phyloP scores from a whole-genome alignment of 2,329 filamentous ascomycete genomes.

The Zymoseptoria brevis region DNA sequence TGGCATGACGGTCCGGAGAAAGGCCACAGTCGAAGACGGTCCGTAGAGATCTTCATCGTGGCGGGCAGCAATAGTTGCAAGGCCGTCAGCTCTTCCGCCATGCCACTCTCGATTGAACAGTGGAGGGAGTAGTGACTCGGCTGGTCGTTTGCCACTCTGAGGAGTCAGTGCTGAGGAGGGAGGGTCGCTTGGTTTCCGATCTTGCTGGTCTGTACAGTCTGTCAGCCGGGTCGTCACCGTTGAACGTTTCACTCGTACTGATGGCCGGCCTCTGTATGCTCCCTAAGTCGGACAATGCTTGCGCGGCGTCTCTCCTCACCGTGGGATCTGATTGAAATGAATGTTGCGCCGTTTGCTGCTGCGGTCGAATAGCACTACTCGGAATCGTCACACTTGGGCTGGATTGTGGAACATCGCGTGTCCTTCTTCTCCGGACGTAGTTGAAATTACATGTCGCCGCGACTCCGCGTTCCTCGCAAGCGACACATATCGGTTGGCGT shows the following conservation, averaged over 20 bases:
- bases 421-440: conserved; percentile 14
- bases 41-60: conserved; percentile 17
- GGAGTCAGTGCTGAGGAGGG: not conserved
- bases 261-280: not conserved
- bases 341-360: conserved; percentile 1
- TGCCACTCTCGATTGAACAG: conserved; percentile 3
- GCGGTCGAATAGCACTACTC: conserved; percentile 1
- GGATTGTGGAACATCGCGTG: conserved; percentile 1
- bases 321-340: conserved; percentile 9
- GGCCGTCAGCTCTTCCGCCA: conserved; percentile 13
- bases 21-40: conserved; percentile 21
- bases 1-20: conserved; percentile 18
- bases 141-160: not conserved
- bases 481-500: conserved; percentile 15
- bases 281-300: conserved; percentile 13
- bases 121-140: not conserved
- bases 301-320: conserved; percentile 12
- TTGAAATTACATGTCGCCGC: conserved; percentile 13
- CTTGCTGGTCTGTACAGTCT: not conserved
- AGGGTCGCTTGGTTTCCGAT: not conserved
- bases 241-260: not conserved
- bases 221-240: not conserved
- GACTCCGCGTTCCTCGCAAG: conserved; percentile 17
- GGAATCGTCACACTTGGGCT: not conserved
- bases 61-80: conserved; percentile 16